Evolutionary conservation across 768 basidiomycete genomes (phyloP).

Genomic region (Boletus coccyginus): DNA sequence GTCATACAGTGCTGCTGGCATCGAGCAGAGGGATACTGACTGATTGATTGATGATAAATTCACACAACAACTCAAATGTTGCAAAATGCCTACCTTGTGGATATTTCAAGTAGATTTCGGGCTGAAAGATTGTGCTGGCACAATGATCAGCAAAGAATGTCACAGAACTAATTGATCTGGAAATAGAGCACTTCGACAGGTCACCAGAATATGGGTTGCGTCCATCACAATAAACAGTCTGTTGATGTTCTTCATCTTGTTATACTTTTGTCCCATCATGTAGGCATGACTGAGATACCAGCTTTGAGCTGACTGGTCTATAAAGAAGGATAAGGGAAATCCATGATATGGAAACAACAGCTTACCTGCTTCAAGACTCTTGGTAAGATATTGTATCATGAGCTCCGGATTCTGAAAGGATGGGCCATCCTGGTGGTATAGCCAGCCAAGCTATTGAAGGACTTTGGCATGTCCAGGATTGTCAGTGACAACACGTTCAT

Average conservation of each 20-base stretch:
- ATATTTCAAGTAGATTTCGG: no score
- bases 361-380: conserved; percentile 91
- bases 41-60: no score
- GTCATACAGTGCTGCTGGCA: no score
- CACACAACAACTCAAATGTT: no score
- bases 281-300: conserved; percentile 99
- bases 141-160: no score
- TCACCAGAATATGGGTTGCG: conserved; percentile 98
- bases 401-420: conserved; percentile 94
- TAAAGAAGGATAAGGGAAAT: background rate
- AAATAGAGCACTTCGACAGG: conserved; percentile 99
- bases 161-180: conserved; percentile 99
- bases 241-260: conserved; percentile 99
- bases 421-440: conserved; percentile 94
- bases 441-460: conserved; percentile 95
- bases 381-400: conserved; percentile 90
- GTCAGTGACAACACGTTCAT: conserved; percentile 95
- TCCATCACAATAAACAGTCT: conserved; percentile 97
- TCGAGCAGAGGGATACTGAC: no score
- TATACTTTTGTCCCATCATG: conserved; percentile 98
- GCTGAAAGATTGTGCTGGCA: no score
- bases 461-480: conserved; percentile 96
- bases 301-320: conserved; percentile 92
- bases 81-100: no score
- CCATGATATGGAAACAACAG: background rate